These are phyloP conservation scores for Yarrowia sp. DNA, from an alignment of 805 yeast genomes.

Conservation along the genomic window DNA sequence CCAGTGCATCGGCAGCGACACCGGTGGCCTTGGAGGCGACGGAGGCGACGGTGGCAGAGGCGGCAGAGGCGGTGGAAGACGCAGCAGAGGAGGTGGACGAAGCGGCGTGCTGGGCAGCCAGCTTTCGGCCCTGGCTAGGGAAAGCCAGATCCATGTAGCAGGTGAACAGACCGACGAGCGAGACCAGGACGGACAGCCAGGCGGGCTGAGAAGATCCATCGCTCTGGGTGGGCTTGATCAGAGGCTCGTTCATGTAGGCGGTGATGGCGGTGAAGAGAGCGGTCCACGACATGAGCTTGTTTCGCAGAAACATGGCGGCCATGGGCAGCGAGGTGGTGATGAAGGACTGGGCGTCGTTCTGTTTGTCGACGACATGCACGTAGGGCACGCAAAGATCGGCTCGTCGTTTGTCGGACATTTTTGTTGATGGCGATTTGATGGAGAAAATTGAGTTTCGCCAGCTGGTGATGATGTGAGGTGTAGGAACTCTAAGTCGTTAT, in stretches of 20 bases:
- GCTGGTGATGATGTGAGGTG: slow-evolving; percentile 12
- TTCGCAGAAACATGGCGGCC: slow-evolving; percentile 42
- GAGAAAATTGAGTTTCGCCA: slow-evolving; percentile 8
- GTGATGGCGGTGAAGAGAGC: slow-evolving; percentile 41
- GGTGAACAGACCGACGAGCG: slow-evolving; percentile 38
- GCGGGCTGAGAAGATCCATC: slow-evolving; percentile 33
- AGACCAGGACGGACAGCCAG: slow-evolving; percentile 35
- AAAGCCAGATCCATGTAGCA: slow-evolving; percentile 40
- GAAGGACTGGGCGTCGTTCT: slow-evolving; percentile 28
- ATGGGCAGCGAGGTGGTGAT: slow-evolving; percentile 39
- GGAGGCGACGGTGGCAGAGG: slow-evolving; percentile 22
- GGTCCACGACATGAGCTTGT: slow-evolving; percentile 41
- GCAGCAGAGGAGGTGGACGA: not conserved
- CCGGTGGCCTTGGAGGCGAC: slow-evolving; percentile 22
- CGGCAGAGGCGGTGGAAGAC: slow-evolving; percentile 5
- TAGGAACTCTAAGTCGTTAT: not conserved
- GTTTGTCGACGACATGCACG: slow-evolving; percentile 26
- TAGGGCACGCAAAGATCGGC: slow-evolving; percentile 26
- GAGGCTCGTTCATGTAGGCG: slow-evolving; percentile 38
- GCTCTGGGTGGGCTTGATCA: slow-evolving; percentile 20
- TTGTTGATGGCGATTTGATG: not conserved
- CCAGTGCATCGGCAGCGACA: slow-evolving; percentile 23
- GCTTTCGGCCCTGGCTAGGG: slow-evolving; percentile 32
- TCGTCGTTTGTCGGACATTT: slow-evolving; percentile 26
- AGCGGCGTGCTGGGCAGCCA: slow-evolving; percentile 17